Evolutionary conservation across 2,329 filamentous ascomycete species (phyloP), one percentile per base, ranked within the genome.

Genomic region (Colletotrichum lentis): DNA sequence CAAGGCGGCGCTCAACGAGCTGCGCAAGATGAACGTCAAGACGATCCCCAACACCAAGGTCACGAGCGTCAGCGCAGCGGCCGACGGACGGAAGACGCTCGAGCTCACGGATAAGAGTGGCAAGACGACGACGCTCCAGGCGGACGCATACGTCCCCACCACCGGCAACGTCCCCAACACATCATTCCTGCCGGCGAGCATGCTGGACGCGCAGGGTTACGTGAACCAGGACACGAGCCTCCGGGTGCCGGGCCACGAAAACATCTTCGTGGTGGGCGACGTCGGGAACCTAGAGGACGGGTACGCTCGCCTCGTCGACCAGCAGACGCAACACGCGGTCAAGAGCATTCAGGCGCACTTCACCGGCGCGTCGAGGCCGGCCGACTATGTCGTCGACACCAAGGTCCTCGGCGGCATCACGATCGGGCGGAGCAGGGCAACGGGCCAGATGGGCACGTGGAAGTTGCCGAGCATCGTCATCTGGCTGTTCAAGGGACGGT

Each of bases 141-240:
- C 81, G 0, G 81, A 84, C 71, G 75, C 84, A 0, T 82, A 84
- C 72, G 73, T 87, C 16, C 83, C 84, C 0, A 80, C 83, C 0
- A 81, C 79, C 43, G 85, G 85, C 50, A 67, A 80, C 4, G 58
- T 73, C 0, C 78, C 80, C 64, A 87, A 87, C 75, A 81, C 80
- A 0, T 72, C 74, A 5, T 85, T 84, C 71, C 73, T 77, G 39
- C 81, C 83, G 3, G 68, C 74, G 8, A 60, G 71, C 1, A 73
- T 84, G 65, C 75, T 80, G 20, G 79, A 81, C 44, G 61, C 66
- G 27, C 44, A 64, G 0, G 77, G 77, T 8, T 78, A 74, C 62
- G 64, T 84, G 59, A 74, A 76, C 67, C 80, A 82, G 71, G 80
- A 77, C 49, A 73, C 72, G 4, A 74, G 72, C 24, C 74, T 85